Percentiles rank a stretch among this genome's conserved stretches.
phyloP scores from a whole-genome alignment of 306 rosid genomes.

The Citrullus colocynthis region DNA sequence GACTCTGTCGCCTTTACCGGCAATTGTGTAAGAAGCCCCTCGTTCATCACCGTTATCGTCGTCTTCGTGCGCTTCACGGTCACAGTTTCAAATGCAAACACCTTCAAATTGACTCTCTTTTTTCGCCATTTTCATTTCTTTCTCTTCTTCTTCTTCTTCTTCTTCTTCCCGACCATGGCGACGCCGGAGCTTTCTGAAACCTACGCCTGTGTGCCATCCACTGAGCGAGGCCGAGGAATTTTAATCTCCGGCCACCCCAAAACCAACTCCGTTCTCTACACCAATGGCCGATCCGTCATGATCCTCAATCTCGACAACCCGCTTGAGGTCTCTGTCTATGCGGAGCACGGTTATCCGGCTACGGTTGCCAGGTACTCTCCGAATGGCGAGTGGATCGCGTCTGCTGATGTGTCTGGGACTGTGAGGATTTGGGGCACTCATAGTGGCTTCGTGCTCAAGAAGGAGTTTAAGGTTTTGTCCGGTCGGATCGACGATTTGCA shows the following conservation, averaged over 20 bases:
- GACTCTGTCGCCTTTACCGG: conserved; percentile 1
- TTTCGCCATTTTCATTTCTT: neutral
- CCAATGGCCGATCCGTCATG: conserved; percentile 81
- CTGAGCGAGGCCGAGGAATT: conserved; percentile 93
- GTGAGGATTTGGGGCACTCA: conserved; percentile 94
- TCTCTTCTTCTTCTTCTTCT: neutral
- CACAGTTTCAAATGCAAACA: neutral
- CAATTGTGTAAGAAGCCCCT: neutral
- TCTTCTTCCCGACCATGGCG: neutral
- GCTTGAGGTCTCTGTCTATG: conserved; percentile 67
- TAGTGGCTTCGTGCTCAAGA: conserved; percentile 67
- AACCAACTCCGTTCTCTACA: conserved; percentile 48
- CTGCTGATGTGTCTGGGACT: conserved; percentile 73
- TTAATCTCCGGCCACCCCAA: conserved; percentile 77
- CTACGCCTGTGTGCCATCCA: conserved; percentile 63
- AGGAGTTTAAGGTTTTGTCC: conserved; percentile 72
- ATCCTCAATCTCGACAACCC: conserved; percentile 68
- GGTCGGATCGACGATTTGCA: conserved; percentile 95
- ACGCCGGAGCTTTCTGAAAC: conserved; percentile 62
- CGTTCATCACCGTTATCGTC: neutral
- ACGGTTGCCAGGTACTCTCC: conserved; percentile 89
- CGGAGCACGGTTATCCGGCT: conserved; percentile 76
- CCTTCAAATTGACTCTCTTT: neutral
- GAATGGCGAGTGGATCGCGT: conserved; percentile 90
- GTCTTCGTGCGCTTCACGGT: neutral